Conservation (phyloP, 352 stramenopile species). For the Phytophthora podocarpi region DNA sequence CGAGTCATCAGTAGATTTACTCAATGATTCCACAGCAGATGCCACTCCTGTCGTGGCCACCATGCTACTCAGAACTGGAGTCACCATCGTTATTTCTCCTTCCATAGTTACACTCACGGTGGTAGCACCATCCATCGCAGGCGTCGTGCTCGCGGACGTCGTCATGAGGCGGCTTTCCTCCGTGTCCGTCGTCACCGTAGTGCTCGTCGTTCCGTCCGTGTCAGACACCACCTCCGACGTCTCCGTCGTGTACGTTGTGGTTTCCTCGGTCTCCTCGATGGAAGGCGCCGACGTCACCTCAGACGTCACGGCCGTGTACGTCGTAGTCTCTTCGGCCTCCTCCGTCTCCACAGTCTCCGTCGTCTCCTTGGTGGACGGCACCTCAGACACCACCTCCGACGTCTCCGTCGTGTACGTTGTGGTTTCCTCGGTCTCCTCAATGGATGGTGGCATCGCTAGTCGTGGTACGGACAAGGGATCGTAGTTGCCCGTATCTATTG, state of each 20-base stretch:
- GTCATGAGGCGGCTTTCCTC: neutral
- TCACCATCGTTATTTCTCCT: neutral
- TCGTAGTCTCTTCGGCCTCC: neutral
- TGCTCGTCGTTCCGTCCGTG: neutral
- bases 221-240: neutral
- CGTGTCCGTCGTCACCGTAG: conserved; percentile 1
- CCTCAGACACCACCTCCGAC: neutral
- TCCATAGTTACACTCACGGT: too few species aligned
- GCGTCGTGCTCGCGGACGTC: neutral
- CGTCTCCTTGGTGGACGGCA: neutral
- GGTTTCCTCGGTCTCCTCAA: conserved; percentile 5
- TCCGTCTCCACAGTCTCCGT: neutral
- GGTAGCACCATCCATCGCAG: neutral
- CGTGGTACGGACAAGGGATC: too few species aligned
- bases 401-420: conserved; percentile 6
- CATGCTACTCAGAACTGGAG: neutral
- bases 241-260: conserved; percentile 1
- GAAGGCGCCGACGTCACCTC: neutral
- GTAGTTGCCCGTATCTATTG: too few species aligned
- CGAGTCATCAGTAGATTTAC: neutral
- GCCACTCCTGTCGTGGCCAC: neutral
- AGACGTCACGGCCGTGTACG: neutral
- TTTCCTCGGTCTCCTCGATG: neutral
- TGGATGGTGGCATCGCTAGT: too few species aligned
- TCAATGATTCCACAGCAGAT: neutral